A percentile compares a stretch with the other conserved stretches of the same genome.
phyloP scores from a whole-genome alignment of 345 rosid genomes.

The Sonneratia alba region DNA sequence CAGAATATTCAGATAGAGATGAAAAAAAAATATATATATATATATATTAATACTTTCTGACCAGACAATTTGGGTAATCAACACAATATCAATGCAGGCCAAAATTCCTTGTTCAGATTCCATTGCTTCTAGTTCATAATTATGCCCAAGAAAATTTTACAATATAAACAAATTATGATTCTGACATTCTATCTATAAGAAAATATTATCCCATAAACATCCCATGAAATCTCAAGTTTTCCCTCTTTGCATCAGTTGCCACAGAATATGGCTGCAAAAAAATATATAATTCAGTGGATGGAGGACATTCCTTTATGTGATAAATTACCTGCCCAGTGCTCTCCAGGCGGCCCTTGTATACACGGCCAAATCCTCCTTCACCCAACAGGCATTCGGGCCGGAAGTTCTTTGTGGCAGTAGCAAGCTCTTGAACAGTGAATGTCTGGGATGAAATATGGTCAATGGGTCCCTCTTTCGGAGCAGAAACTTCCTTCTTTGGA shows the following conservation, averaged over 20 bases:
- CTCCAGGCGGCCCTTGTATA: conserved; percentile 86
- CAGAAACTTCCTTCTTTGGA: conserved; percentile 51
- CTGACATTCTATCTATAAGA: too few species aligned
- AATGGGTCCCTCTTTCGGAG: conserved; percentile 65
- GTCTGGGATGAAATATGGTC: conserved; percentile 83
- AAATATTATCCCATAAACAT: neutral
- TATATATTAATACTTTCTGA: neutral
- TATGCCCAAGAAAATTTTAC: neutral
- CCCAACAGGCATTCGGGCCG: conserved; percentile 74
- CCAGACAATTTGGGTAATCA: neutral
- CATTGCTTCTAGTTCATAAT: neutral
- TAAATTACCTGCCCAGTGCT: conserved; percentile 75
- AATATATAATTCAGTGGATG: neutral
- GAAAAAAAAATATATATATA: neutral
- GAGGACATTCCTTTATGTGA: neutral
- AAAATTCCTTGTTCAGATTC: neutral
- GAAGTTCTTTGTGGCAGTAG: conserved; percentile 74
- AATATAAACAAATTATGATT: neutral
- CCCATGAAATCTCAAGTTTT: neutral
- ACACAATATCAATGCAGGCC: neutral
- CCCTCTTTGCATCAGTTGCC: neutral
- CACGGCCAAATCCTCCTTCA: conserved; percentile 97
- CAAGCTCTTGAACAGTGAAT: conserved; percentile 86
- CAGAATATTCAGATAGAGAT: neutral
- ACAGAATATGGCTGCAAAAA: neutral